Conservation (phyloP, 2,329 filamentous ascomycete species). For the Botryotinia convoluta region DNA sequence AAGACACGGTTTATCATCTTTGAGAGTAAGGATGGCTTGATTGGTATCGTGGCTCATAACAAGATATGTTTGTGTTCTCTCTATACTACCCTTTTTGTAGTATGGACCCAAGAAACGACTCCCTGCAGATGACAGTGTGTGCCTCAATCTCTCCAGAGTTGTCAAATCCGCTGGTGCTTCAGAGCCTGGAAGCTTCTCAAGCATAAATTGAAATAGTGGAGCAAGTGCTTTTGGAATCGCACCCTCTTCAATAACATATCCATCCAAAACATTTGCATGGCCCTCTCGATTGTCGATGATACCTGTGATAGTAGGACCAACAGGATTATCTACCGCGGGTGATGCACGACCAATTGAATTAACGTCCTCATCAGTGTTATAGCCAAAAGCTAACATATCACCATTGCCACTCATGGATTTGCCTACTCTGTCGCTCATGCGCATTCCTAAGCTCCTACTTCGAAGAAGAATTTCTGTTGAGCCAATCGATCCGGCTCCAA, state of each 20-base stretch:
- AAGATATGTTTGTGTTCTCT: conserved; percentile 61
- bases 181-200: conserved; percentile 53
- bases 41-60: conserved; percentile 46
- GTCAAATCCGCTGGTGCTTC: conserved; percentile 41
- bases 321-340: conserved; percentile 51
- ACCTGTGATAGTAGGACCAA: conserved; percentile 62
- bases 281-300: conserved; percentile 58
- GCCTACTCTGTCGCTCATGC: conserved; percentile 56
- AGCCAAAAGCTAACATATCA: conserved; percentile 63
- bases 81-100: conserved; percentile 52
- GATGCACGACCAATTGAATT: conserved; percentile 54
- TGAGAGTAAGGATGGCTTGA: conserved; percentile 57
- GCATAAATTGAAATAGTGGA: conserved; percentile 54
- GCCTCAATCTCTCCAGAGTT: conserved; percentile 45
- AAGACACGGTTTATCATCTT: conserved; percentile 58
- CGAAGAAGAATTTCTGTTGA: conserved; percentile 65
- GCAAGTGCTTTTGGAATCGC: conserved; percentile 57
- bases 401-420: conserved; percentile 64
- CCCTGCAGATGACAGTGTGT: conserved; percentile 48
- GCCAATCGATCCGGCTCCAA: conserved; percentile 63
- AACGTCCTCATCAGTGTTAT: conserved; percentile 56
- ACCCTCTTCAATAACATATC: conserved; percentile 64
- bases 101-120: conserved; percentile 60
- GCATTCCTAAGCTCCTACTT: conserved; percentile 56
- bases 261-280: conserved; percentile 54